Base-by-base conservation (phyloP, 257 asterid species). In the Plantago ovata region DNA sequence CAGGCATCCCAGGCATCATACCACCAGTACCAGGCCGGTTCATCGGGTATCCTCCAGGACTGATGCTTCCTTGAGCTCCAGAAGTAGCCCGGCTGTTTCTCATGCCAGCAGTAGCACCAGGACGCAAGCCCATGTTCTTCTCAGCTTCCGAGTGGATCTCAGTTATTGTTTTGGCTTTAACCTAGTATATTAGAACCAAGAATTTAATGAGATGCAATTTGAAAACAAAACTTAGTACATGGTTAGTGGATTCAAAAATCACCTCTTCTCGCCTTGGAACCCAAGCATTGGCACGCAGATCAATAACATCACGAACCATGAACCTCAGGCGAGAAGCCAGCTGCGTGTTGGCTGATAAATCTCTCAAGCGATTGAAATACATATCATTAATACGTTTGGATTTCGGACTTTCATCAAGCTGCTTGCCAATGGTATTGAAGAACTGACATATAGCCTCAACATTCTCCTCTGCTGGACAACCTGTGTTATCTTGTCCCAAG, bases 1-100 rank as follows among this genome's bases (percentile, higher is more conserved):
- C 96, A 0, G 99, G 99, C 96, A 82, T 89, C 58, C 98, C 99
- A 0, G 99, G 97, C 95, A 89, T 89, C 95, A 89, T 84, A 38
- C 99, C 96, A 54, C 95, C 96, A 48, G 83, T 38, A 41, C 96
- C 96, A 36, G 94, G 90, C 5, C 92, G 85, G 63, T 77, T 87
- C 72, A 81, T 71, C 14, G 90, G 85, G 75, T 73, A 76, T 43
- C 89, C 94, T 40, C 80, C 70, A 18, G 97, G 89, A 64, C 85
- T 72, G 23, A 77, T 58, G 60, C 60, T 70, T 28, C 90, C 96
- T 67, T 75, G 93, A 41, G 75, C 64, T 61, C 84, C 83, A 55
- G 89, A 62, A 57, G 80, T n/a, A n/a, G 60, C 79, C 62, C 92
- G 87, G 24, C 67, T 74, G 68, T 80, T 83, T 60, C 97, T 79